phyloP scores from a whole-genome alignment of 441 rosid species.

The Euphorbia neoarborescens region DNA sequence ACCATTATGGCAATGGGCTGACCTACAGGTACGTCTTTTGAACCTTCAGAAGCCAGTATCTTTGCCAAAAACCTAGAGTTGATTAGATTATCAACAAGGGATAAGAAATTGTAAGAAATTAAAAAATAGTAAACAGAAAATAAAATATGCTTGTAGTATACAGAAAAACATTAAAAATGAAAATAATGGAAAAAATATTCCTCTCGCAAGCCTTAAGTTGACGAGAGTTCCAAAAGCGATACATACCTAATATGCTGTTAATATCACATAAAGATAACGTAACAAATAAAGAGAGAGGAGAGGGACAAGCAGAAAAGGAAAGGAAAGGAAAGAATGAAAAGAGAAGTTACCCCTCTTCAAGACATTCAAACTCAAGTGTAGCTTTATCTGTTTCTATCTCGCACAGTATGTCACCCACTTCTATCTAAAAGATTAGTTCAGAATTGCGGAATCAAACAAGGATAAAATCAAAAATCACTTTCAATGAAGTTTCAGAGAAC shows the following conservation, averaged over 20 bases:
- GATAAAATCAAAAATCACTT: constrained; percentile 17
- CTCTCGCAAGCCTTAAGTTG: background rate
- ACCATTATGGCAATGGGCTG: constrained; percentile 85
- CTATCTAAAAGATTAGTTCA: constrained; percentile 57
- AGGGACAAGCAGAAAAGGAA: background rate
- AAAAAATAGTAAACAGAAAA: constrained; percentile 4
- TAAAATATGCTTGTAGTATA: background rate
- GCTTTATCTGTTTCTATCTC: constrained; percentile 99
- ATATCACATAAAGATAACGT: background rate
- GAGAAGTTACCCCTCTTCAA: constrained; percentile 75
- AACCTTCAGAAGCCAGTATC: constrained; percentile 75
- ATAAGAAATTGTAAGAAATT: constrained; percentile 11
- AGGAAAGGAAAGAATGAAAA: constrained; percentile 12
- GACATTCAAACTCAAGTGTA: constrained; percentile 85
- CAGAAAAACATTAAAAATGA: no score
- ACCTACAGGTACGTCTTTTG: constrained; percentile 86
- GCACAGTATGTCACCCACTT: constrained; percentile 80
- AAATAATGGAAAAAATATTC: background rate
- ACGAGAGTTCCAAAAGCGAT: background rate
- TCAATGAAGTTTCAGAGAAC: constrained; percentile 10
- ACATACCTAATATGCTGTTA: background rate
- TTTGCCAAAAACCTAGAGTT: constrained; percentile 76
- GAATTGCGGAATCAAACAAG: constrained; percentile 20
- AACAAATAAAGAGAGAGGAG: background rate
- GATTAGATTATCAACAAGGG: constrained; percentile 12